Percentiles rank a stretch among this genome's conserved stretches.
Conservation (phyloP, 2,329 filamentous ascomycete genomes). For the Fusarium transvaalense region DNA sequence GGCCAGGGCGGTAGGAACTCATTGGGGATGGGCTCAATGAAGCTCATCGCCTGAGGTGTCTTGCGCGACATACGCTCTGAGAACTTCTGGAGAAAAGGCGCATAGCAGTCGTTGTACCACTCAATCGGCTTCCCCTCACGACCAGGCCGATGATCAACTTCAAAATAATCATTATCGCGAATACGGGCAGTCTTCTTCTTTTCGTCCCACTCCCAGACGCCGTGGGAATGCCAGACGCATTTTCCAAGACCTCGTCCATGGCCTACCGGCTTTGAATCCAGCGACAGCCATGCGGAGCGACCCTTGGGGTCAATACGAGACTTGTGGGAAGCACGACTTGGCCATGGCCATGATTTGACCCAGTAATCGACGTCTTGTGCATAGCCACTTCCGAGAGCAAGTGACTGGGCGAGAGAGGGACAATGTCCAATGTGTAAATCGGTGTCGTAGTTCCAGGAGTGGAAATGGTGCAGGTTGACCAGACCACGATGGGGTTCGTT, state of each 20-base stretch:
- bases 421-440: constrained; percentile 58
- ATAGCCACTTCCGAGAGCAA: constrained; percentile 57
- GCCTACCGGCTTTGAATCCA: constrained; percentile 22
- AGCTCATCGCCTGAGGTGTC: constrained; percentile 50
- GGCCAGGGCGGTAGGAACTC: constrained; percentile 57
- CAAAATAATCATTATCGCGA: constrained; percentile 53
- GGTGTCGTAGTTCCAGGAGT: constrained; percentile 58
- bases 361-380: constrained; percentile 55
- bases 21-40: constrained; percentile 58
- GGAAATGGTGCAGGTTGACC: constrained; percentile 55
- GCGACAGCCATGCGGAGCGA: constrained; percentile 53
- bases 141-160: constrained; percentile 55
- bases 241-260: constrained; percentile 48
- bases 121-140: constrained; percentile 53
- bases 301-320: constrained; percentile 54
- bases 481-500: constrained; percentile 59
- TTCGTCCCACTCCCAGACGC: constrained; percentile 55
- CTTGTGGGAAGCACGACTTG: constrained; percentile 54
- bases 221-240: constrained; percentile 57
- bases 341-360: constrained; percentile 58
- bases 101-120: constrained; percentile 59
- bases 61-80: constrained; percentile 52
- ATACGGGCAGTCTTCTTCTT: constrained; percentile 48
- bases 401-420: constrained; percentile 54
- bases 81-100: constrained; percentile 56